Percentiles rank a stretch among this genome's conserved stretches.
Conservation (phyloP, 2,329 filamentous ascomycete species). For the Cytospora chrysosperma region DNA sequence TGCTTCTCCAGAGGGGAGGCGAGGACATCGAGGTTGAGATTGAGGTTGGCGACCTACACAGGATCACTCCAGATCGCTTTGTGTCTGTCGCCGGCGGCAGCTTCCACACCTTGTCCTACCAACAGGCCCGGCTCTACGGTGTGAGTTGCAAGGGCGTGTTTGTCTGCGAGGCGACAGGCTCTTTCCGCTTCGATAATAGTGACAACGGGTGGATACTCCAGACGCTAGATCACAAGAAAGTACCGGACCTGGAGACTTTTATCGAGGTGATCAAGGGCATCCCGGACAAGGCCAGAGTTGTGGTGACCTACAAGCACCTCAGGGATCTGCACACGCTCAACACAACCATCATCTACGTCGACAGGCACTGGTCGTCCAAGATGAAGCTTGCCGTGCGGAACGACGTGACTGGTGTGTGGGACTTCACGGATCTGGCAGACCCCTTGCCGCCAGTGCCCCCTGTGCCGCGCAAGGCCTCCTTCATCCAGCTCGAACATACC, state of each 20-base stretch:
- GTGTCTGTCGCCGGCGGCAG: constrained; percentile 90
- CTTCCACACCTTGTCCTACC: constrained; percentile 96
- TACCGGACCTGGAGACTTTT: constrained; percentile 82
- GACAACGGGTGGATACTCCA: constrained; percentile 90
- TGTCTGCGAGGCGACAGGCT: constrained; percentile 84
- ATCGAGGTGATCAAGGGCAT: constrained; percentile 88
- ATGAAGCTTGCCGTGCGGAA: constrained; percentile 93
- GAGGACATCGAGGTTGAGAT: constrained; percentile 83
- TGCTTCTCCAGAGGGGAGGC: constrained; percentile 86
- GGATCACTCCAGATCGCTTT: constrained; percentile 93
- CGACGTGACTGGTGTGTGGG: constrained; percentile 87
- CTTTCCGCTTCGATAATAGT: constrained; percentile 74
- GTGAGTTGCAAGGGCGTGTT: constrained; percentile 91
- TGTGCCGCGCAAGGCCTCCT: constrained; percentile 76
- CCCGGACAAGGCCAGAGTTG: constrained; percentile 78
- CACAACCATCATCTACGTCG: constrained; percentile 87
- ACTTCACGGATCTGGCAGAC: constrained; percentile 83
- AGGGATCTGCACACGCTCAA: constrained; percentile 92
- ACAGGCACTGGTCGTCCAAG: constrained; percentile 93
- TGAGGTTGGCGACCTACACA: constrained; percentile 83
- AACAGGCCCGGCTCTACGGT: constrained; percentile 93
- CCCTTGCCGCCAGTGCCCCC: constrained; percentile 73
- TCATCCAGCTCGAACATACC: constrained; percentile 87
- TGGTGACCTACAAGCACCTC: constrained; percentile 90
- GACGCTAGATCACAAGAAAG: constrained; percentile 87